These are phyloP conservation scores for Botrytis cinerea DNA, from an alignment of 2,329 filamentous ascomycete genomes.

Conservation along the genomic window DNA sequence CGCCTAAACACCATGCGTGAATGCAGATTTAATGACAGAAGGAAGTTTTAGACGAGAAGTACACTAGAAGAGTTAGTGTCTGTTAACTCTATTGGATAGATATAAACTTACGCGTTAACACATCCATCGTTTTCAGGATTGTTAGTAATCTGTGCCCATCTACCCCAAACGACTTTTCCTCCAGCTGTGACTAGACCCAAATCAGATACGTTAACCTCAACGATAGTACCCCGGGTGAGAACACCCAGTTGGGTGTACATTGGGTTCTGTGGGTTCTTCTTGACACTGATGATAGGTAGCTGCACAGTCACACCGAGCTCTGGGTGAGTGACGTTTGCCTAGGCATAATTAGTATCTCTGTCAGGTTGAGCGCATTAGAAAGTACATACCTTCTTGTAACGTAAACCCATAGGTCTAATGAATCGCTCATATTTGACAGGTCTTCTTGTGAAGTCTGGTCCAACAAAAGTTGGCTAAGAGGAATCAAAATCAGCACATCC, in stretches of 20 bases:
- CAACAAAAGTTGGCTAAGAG: slow-evolving; percentile 74
- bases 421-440: slow-evolving; percentile 75
- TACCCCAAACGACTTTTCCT: slow-evolving; percentile 92
- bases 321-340: slow-evolving; percentile 66
- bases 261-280: slow-evolving; percentile 86
- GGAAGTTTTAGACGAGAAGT: slow-evolving; percentile 32
- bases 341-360: not conserved
- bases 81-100: not conserved
- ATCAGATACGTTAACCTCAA: slow-evolving; percentile 93
- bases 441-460: slow-evolving; percentile 75
- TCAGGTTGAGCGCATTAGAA: no score
- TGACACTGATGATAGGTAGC: slow-evolving; percentile 71
- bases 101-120: slow-evolving; percentile 32
- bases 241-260: slow-evolving; percentile 93
- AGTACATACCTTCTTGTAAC: slow-evolving; percentile 66
- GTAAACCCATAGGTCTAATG: slow-evolving; percentile 73
- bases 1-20: slow-evolving; percentile 27
- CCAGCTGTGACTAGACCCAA: slow-evolving; percentile 86
- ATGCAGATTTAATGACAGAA: slow-evolving; percentile 2
- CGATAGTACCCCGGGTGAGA: slow-evolving; percentile 78
- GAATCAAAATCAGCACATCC: not conserved
- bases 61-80: slow-evolving; percentile 26
- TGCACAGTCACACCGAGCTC: slow-evolving; percentile 86
- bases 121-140: slow-evolving; percentile 34
- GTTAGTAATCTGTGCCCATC: slow-evolving; percentile 70